Base-by-base conservation (phyloP, 2,329 filamentous ascomycete genomes). In the Pseudogymnoascus sp. region DNA sequence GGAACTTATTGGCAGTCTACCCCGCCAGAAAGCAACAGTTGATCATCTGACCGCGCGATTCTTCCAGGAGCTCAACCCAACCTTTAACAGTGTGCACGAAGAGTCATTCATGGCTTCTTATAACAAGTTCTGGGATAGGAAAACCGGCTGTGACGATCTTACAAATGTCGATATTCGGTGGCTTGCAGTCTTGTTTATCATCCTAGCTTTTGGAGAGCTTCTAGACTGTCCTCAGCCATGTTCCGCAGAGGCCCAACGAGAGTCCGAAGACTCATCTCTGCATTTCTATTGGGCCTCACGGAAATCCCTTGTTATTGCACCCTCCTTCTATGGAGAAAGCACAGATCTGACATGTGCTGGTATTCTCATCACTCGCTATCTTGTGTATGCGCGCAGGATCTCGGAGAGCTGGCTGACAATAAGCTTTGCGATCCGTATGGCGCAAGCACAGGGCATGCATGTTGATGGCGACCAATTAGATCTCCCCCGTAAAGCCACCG, bases 351-450 rank as follows among this genome's bases (percentile, higher is more conserved):
- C 77, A 0, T 67, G 76, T 33, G 75, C 76, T 11, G 76, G 76
- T 2, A 70, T 76, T 11, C 65, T 78, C 37, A 72, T 77, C 5
- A 77, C 74, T 5, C 70, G 74, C 0, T 77, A 77, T 65, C 69
- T 77, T 14, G 72, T 77, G 21, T 76, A 76, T 59, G 66, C 73
- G n/a, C 68, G 74, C 28, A 71, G 75, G 47, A 72, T 73, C 1
- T 70, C 75, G 0, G 76, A 77, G 64, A 72, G 72, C 4, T 78
- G 76, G 76, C 70, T 78, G 1, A 78, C 76, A 1, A 73, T 72
- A 3, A 75, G 75, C 64, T 77, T 78, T 47, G 76, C 76, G 1
- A 75, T 77, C 67, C 74, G 76, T 12, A 76, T 77, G 73, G 76
- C 76, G 4, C 75, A 77, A 63, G 76, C 75, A 0, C 76, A 78